Conservation (phyloP, 2,329 filamentous ascomycete species). For the Colletotrichum costaricense region DNA sequence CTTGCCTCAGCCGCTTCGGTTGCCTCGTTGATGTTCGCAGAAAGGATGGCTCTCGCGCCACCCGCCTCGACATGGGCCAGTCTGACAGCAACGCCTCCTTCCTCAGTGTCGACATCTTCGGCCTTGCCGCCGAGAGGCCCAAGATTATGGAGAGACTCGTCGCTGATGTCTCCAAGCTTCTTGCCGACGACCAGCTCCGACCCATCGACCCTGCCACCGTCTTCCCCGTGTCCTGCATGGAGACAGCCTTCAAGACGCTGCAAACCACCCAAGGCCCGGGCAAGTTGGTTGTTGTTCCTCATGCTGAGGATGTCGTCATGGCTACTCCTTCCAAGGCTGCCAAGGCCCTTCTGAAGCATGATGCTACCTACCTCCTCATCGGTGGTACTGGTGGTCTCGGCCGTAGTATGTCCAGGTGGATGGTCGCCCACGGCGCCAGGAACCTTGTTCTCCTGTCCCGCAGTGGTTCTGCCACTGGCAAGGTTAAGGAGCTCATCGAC, state of each 20-base stretch:
- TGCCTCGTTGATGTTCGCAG: conserved; percentile 59
- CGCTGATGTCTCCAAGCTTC: conserved; percentile 48
- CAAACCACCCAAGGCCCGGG: conserved; percentile 51
- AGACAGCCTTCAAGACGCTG: conserved; percentile 49
- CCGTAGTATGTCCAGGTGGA: conserved; percentile 59
- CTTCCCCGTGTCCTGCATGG: conserved; percentile 52
- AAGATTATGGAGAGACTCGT: conserved; percentile 53
- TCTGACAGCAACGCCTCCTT: conserved; percentile 60
- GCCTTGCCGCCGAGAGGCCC: conserved; percentile 55
- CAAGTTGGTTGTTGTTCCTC: conserved; percentile 57
- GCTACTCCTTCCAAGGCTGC: conserved; percentile 49
- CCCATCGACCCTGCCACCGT: conserved; percentile 49
- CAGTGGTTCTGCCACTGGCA: conserved; percentile 53
- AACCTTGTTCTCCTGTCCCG: conserved; percentile 62
- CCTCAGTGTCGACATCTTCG: conserved; percentile 57
- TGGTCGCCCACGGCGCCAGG: conserved; percentile 59
- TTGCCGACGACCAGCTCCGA: conserved; percentile 47
- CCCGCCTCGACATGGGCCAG: conserved; percentile 60
- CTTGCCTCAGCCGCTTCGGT: conserved; percentile 56
- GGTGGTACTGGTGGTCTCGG: conserved; percentile 65
- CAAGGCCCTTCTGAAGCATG: conserved; percentile 48
- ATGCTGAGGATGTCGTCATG: conserved; percentile 54
- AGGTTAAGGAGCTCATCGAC: conserved; percentile 48
- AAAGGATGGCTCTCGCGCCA: conserved; percentile 51
- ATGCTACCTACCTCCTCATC: conserved; percentile 62